Evolutionary conservation across 108 stramenopile genomes (phyloP), one percentile per base, ranked within the genome.

Genomic region (Discostella stelligeroides): DNA sequence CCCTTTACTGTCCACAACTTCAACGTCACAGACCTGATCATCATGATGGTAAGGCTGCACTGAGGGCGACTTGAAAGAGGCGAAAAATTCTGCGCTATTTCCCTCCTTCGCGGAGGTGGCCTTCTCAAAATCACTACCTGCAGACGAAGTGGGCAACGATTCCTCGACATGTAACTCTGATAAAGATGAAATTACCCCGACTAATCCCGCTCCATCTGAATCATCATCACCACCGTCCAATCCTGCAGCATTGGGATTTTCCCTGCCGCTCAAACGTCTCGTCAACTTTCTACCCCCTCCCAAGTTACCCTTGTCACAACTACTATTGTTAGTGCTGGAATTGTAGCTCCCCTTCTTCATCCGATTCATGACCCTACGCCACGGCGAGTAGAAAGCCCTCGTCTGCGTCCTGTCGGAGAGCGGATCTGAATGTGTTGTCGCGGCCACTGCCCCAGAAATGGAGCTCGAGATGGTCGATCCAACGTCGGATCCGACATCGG

Each of bases 281-380:
- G n/a, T 18, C 38, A 34, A 58, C 53, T 28, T 28, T 14, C 27
- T 15, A 24, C 28, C 28, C 0, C 6, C 57, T 15, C 38, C 53
- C 24, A 28, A 27, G 27, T 28, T 58, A 2, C 56, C 34, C 34
- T 18, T 57, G 0, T 28, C n/a, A 37, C n/a, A n/a, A n/a, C n/a
- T n/a, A n/a, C n/a, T n/a, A n/a, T n/a, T n/a, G n/a, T n/a, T n/a
- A n/a, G n/a, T n/a, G n/a, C n/a, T n/a, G n/a, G 23, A 27, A 15
- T 28, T 28, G 34, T 37, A 34, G 34, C 6, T 34, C 6, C 34
- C 28, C 56, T 57, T 57, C 39, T 40, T 58, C 53, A 54, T 54
- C 28, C 53, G 21, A 15, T 54, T 15, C 28, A 54, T 54, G 53
- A 54, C 53, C 53, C 53, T 54, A 14, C 53, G 53, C 53, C 53